A percentile compares a stretch with the other conserved stretches of the same genome.
Evolutionary conservation across 495 filamentous ascomycete species (phyloP).

Genomic region (Penicillium chermesinum): DNA sequence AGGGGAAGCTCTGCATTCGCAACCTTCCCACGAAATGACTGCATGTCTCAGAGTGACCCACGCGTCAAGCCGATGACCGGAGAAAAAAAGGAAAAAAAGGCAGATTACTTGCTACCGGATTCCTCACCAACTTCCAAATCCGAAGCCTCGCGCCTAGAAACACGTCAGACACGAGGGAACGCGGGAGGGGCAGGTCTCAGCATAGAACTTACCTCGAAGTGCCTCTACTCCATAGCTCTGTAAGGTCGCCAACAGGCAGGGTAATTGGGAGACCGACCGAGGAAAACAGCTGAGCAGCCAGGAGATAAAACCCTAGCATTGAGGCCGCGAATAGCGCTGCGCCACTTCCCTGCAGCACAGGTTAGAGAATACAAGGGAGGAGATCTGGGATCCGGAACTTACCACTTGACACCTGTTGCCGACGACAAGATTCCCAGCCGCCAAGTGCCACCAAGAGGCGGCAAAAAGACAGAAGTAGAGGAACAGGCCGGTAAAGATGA

Average conservation of each 20-base stretch:
- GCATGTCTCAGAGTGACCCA: too few relatives aligned
- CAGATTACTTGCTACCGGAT: too few relatives aligned
- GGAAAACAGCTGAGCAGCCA: conserved; percentile 9
- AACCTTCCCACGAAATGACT: too few relatives aligned
- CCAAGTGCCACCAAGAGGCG: neutral
- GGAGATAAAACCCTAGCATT: conserved; percentile 8
- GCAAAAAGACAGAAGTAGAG: neutral
- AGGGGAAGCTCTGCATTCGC: too few relatives aligned
- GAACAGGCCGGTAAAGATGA: neutral
- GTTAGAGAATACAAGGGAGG: too few relatives aligned
- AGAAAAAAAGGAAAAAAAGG: too few relatives aligned
- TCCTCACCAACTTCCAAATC: too few relatives aligned
- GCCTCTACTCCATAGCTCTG: conserved; percentile 1
- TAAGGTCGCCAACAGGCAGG: conserved; percentile 11
- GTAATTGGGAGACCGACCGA: conserved; percentile 11
- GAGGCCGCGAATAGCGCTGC: conserved; percentile 8
- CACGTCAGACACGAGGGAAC: too few relatives aligned
- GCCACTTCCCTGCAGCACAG: conserved; percentile 3
- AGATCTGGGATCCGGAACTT: too few relatives aligned
- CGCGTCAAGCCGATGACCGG: too few relatives aligned
- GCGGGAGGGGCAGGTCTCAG: too few relatives aligned
- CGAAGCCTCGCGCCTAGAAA: too few relatives aligned
- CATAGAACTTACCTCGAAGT: conserved; percentile 1
- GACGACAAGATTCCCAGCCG: neutral
- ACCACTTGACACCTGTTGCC: neutral